Base-by-base conservation (phyloP, 345 rosid species). In the Cardamine chenopodiifolia region DNA sequence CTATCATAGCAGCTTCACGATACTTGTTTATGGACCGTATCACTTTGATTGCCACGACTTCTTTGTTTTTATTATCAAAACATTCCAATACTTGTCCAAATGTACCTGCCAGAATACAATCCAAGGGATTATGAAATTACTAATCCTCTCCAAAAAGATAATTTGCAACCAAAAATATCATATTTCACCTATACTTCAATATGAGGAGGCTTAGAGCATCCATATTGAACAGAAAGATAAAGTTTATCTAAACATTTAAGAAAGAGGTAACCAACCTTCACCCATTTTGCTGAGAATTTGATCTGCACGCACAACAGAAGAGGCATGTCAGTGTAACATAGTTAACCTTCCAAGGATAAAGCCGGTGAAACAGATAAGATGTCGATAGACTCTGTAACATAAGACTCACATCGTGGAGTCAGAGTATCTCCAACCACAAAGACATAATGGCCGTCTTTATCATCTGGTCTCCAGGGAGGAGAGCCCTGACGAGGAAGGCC, bases 1-100 rank as follows among this genome's bases (percentile, higher is more conserved):
- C 97, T 25, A 92, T 88, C 93, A 90, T 83, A 57, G 98, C 98
- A 66, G 98, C 98, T 67, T 90, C 98, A 23, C 93, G 89, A 73
- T 90, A 90, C 82, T 92, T 92, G 61, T 82, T 81, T 55, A 90
- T 82, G 42, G 90, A 86, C 25, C 97, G 89, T 54, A 92, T 91
- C 65, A 90, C 83, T 84, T 92, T 92, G 58, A 92, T 87, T 26
- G 98, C 98, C 37, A 92, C 98, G 37, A 83, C 79, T 72, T 92
- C 98, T 63, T 87, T 88, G 74, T 72, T 87, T 78, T 87, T 89
- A 74, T 83, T 80, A 68, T 90, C 98, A 85, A 83, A 87, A 72
- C 98, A 92, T 79, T 92, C 98, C 68, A 90, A 79, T 32, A 92
- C 98, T 81, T 90, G 97, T 53, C 97, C 95, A 71, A 88, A 88